Base-by-base conservation (phyloP, 345 rosid genomes). In the Raphanus sativus region DNA sequence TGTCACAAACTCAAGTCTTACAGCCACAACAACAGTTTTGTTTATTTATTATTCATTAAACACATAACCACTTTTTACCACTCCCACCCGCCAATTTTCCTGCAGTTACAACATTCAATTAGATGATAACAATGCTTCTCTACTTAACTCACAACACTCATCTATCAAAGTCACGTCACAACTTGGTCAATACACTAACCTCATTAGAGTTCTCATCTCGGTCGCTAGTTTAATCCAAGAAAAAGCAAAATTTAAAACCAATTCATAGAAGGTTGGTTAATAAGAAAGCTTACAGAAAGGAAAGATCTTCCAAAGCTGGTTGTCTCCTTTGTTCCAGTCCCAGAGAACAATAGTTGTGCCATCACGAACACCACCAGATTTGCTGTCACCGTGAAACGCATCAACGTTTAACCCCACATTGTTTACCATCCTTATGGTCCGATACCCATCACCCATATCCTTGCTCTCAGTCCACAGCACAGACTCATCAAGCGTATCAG, bases 271-370 rank as follows among this genome's bases (percentile, higher is more conserved):
- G 63, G 56, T 68, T 10, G 63, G 56, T 68, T 10, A 17, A 58
- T 12, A 40, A 65, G 24, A 70, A 76, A 69, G 76, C 95, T 88
- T 89, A 91, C 95, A 89, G 59, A 85, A 77, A 38, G 88, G 91
- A 36, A 42, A 69, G 45, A 89, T 88, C 89, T 84, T 95, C 99
- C 99, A 95, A 8, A 58, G 86, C 86, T 95, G 97, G 84, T 91
- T 92, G 9, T 89, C 92, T 61, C 98, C 98, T 62, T 87, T 83
- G 83, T 85, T 86, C 97, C 99, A 92, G 61, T 85, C 62, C 93
- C 93, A 89, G 55, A 95, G 93, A 65, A 87, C 94, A 13, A 92
- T 80, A 15, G 67, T 74, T 8, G 94, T 89, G 48, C 97, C 98
- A 75, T 91, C 87, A 75, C 71, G 90, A 42, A 95, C 85, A 4